Base-by-base conservation (phyloP, 2,329 filamentous ascomycete genomes). In the Pseudogymnoascus verrucosus region DNA sequence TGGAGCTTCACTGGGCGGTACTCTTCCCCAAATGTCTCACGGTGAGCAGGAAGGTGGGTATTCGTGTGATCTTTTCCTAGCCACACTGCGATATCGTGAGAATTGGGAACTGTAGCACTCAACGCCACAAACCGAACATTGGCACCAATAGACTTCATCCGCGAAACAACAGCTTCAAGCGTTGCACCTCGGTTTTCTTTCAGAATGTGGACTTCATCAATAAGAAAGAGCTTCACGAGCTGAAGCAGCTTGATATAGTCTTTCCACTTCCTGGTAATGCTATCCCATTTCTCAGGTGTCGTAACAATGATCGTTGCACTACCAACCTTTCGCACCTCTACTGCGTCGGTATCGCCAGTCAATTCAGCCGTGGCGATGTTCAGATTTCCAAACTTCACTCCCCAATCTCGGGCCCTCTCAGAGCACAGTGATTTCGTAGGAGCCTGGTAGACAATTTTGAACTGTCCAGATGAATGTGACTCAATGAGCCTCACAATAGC, bases 281-380 rank as follows among this genome's bases (percentile, higher is more conserved):
- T 93, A 72, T 96, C 91, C 91, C 91, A 96, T 71, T 96, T 96
- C 74, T 96, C 91, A 0, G 91, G 91, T 0, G 91, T 96, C 0
- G 91, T 95, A 66, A 96, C 82, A 68, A 96, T 93, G 67, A 96
- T 90, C 57, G 87, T 87, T 2, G 90, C 90, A 68, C 80, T 84
- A 65, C 91, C 87, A 5, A 93, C 88, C 62, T 82, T 84, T 21
- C 80, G 80, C 65, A 92, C 79, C 68, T 93, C 86, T 4, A 78
- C 75, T 61, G 82, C 79, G 39, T 89, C 87, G 0, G 89, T 93
- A 71, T 96, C 91, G 1, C 91, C 91, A 3, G 91, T 96, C 64
- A 96, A 80, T 72, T 95, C 90, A 3, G 87, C 86, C 71, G 89
- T 91, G 64, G 83, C 79, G 12, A 95, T 75, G 19, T 84, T 85